Percentiles rank a stretch among this genome's conserved stretches.
Conservation (phyloP, 176 grass and related monocot genomes). For the Alopecurus myosuroides region DNA sequence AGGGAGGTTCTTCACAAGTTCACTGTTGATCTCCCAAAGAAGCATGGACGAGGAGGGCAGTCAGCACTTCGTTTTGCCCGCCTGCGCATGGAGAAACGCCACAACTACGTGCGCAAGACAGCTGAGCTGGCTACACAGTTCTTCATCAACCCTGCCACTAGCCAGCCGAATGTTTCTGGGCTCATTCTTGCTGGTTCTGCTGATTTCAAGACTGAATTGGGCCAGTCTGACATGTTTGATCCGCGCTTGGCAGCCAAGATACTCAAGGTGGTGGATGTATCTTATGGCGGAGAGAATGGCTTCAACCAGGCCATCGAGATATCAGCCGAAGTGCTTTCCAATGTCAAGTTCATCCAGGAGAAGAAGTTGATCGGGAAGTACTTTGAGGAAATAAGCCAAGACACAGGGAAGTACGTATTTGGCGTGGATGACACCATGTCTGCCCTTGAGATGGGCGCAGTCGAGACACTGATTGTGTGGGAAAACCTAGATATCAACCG, state of each 20-base stretch:
- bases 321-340: slow-evolving; percentile 29
- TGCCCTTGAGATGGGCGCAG: slow-evolving; percentile 17
- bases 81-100: slow-evolving; percentile 42
- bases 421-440: slow-evolving; percentile 36
- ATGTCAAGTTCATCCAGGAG: slow-evolving; percentile 43
- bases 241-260: slow-evolving; percentile 27
- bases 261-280: slow-evolving; percentile 42
- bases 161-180: slow-evolving; percentile 43
- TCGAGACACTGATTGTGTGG: neutral
- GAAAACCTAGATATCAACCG: slow-evolving; percentile 1
- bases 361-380: slow-evolving; percentile 42
- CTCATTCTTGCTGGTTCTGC: slow-evolving; percentile 45
- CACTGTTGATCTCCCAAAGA: slow-evolving; percentile 45
- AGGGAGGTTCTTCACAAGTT: slow-evolving; percentile 38
- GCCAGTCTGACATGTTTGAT: slow-evolving; percentile 48
- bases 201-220: slow-evolving; percentile 41
- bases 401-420: slow-evolving; percentile 43
- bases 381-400: slow-evolving; percentile 49
- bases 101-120: slow-evolving; percentile 36
- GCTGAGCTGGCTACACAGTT: slow-evolving; percentile 32
- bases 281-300: slow-evolving; percentile 43
- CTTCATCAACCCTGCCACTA: slow-evolving; percentile 39
- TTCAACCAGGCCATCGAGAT: slow-evolving; percentile 46
- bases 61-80: slow-evolving; percentile 40
- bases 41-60: slow-evolving; percentile 42